A percentile compares a stretch with the other conserved stretches of the same genome.
Evolutionary conservation across 2,329 filamentous ascomycete species (phyloP).

Genomic region (Ascochyta fabae): DNA sequence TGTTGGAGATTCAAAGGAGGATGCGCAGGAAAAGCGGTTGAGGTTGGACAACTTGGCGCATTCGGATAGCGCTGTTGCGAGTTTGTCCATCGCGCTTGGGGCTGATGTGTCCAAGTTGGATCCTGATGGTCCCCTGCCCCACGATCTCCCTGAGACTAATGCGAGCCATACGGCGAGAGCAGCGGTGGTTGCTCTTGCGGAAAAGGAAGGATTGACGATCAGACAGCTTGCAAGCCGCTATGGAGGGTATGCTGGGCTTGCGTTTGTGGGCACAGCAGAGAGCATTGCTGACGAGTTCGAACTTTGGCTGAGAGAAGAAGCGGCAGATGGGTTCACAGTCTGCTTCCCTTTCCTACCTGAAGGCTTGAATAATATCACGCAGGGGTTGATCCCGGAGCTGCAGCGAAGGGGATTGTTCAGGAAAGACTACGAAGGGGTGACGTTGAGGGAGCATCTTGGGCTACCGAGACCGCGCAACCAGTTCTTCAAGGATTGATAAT

Average conservation of each 20-base stretch:
- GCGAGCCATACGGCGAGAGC: constrained; percentile 24
- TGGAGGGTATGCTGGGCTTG: constrained; percentile 67
- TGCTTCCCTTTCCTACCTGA: constrained; percentile 42
- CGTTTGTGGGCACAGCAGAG: constrained; percentile 62
- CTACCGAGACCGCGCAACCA: constrained; percentile 56
- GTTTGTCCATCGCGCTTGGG: constrained; percentile 66
- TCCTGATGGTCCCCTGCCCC: constrained; percentile 58
- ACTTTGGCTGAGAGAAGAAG: constrained; percentile 68
- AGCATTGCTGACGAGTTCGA: constrained; percentile 71
- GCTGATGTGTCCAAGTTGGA: constrained; percentile 65
- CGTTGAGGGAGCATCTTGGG: constrained; percentile 62
- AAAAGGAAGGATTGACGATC: constrained; percentile 71
- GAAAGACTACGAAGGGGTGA: constrained; percentile 60
- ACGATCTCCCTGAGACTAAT: constrained; percentile 56
- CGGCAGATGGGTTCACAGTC: constrained; percentile 76
- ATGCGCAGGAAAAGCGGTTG: constrained; percentile 66
- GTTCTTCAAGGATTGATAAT: constrained; percentile 37
- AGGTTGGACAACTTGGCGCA: constrained; percentile 56
- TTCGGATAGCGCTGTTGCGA: constrained; percentile 67
- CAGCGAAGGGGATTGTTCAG: constrained; percentile 41
- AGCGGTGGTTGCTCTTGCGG: constrained; percentile 22
- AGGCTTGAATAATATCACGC: constrained; percentile 31
- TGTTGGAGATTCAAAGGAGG: constrained; percentile 67
- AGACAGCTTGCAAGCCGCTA: constrained; percentile 64
- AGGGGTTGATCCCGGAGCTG: constrained; percentile 33